Evolutionary conservation across 2,329 filamentous ascomycete species (phyloP), one percentile per base, ranked within the genome.

Genomic region (Grosmannia huntii): DNA sequence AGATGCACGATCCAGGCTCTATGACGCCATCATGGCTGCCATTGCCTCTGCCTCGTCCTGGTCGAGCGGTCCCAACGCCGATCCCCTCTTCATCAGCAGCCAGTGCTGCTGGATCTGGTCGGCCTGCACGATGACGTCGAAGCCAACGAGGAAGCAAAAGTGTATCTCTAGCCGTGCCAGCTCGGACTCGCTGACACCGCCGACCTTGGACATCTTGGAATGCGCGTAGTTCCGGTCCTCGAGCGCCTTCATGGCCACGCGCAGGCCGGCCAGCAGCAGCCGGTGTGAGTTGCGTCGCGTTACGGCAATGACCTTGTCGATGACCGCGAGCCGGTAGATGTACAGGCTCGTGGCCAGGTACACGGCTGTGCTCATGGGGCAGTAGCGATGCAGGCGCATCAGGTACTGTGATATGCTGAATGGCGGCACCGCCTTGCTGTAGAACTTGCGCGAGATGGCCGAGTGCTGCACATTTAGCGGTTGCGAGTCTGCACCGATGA

Each of bases 171-270:
- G 74, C 60, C 87, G 80, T 48, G 87, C 87, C 56, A 99, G 78
- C 71, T 97, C 90, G 21, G 76, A 75, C 68, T 89, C 87, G 66
- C 83, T 89, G 19, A 97, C 90, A 21, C 92, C 92, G 49, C 94
- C 92, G 1, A 97, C 91, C 63, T 85, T 87, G 21, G 92, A 85
- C 63, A 96, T 84, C 58, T 90, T 86, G 60, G 79, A 79, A 72
- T 96, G 92, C 10, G 89, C 83, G 72, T 95, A 96, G 64, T 86
- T 88, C 57, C 92, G 79, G 69, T 97, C 92, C 70, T 99, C 92
- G n/a, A 96, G 75, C 0, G 90, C 89, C 73, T 97, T 99, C 81
- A 91, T 94, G 16, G 92, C 90, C 4, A 96, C 88, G 41, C 91
- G 78, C 57, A 96, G 76, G 7, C 87, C 89, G 0, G 90, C 91